phyloP scores from a whole-genome alignment of 192 early-diverging fungal species.

The Diversispora epigaea region DNA sequence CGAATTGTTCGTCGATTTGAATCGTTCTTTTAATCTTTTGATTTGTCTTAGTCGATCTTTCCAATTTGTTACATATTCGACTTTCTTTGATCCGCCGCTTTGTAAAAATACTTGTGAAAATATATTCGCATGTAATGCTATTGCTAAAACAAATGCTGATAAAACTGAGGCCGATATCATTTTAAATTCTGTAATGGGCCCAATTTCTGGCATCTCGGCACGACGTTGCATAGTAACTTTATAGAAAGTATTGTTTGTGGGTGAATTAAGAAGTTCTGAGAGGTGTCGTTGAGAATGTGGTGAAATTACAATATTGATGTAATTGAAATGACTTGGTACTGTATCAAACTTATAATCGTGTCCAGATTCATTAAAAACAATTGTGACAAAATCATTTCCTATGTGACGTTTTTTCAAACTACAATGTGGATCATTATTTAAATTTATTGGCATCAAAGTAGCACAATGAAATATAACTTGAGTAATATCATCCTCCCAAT shows the following conservation, averaged over 20 bases:
- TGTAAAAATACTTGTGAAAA: conserved; percentile 83
- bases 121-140: conserved; percentile 86
- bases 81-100: conserved; percentile 57
- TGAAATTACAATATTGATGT: conserved; percentile 90
- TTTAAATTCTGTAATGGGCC: conserved; percentile 78
- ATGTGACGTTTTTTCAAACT: conserved; percentile 92
- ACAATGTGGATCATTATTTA: conserved; percentile 73
- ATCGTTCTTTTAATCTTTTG: conserved; percentile 70
- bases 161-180: conserved; percentile 76
- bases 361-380: conserved; percentile 93
- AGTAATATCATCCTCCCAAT: conserved; percentile 78
- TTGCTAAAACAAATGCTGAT: conserved; percentile 76
- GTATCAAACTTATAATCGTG: conserved; percentile 82
- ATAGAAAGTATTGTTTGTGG: conserved; percentile 49
- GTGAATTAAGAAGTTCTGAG: not conserved
- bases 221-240: conserved; percentile 66
- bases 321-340: conserved; percentile 93
- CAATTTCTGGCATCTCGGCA: conserved; percentile 78
- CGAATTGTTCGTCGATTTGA: conserved; percentile 21
- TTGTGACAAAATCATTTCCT: conserved; percentile 94
- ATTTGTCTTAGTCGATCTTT: conserved; percentile 88
- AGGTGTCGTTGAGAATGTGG: conserved; percentile 45
- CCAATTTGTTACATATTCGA: conserved; percentile 86
- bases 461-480: conserved; percentile 92
- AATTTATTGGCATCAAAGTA: conserved; percentile 88